Base-by-base conservation (phyloP, 2,329 filamentous ascomycete species). In the Aureobasidium mangrovei region DNA sequence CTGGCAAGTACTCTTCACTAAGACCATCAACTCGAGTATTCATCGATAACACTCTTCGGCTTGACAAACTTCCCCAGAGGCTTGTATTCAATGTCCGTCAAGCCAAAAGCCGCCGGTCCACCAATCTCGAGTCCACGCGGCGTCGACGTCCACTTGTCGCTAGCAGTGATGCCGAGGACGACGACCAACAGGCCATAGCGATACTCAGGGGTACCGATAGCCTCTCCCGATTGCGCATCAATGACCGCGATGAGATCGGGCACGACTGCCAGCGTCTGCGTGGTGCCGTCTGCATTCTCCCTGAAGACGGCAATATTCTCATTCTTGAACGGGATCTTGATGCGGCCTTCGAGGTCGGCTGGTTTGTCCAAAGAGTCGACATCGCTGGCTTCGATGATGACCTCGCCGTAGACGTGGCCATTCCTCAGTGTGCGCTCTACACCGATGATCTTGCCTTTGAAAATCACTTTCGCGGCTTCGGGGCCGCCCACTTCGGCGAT, bases 201-300 rank as follows among this genome's bases (percentile, higher is more conserved):
- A 57, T 80, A 82, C 60, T 82, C 79, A 0, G 76, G 79, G 0
- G 76, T 78, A 0, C 79, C 79, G 5, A 82, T 69, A 0, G 77
- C 78, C 58, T 79, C 73, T 29, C 79, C 80, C 7, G 76, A 79
- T 57, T 79, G 76, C 4, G 76, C 73, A 54, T 81, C 79, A 12
- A 82, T 72, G 7, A 82, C 69, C 0, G 73, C 70, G 52, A 82
- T 77, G 5, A 83, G 65, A 55, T 83, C 80, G 0, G 80, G 80
- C 2, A 80, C 79, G 2, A 77, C 72, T 1, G 76, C 76, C 1
- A 82, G 62, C 0, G 80, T 64, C 41, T 64, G 46, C 58, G 47
- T 7, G 56, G 56, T 26, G 43, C 54, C 1, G 39, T 43, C 44
- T 9, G 31, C 40, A 27, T 56, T 53, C 2, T 61, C 43, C 8